These are phyloP conservation scores for Blepharisma undulans DNA, from an alignment of 169 alveolate species.

Conservation along the genomic window DNA sequence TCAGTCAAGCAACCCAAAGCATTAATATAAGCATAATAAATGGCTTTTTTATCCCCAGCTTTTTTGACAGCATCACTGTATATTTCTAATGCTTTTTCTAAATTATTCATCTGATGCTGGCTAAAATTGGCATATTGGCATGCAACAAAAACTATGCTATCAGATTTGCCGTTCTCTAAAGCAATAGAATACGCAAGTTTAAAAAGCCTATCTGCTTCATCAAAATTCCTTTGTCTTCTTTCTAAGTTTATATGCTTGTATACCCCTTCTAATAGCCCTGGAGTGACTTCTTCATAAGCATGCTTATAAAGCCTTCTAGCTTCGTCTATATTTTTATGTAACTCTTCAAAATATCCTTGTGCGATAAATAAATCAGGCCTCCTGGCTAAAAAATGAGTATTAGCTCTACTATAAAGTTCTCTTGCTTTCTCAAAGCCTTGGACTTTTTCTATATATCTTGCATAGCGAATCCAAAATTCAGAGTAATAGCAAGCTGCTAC, in stretches of 20 bases:
- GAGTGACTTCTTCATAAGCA: constrained; percentile 25
- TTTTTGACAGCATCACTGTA: background rate
- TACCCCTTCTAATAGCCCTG: constrained; percentile 25
- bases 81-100: background rate
- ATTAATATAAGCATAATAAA: constrained; percentile 21
- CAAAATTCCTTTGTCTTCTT: constrained; percentile 18
- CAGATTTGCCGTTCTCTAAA: background rate
- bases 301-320: constrained; percentile 29
- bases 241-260: constrained; percentile 25
- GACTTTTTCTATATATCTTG: background rate
- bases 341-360: constrained; percentile 37
- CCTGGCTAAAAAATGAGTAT: background rate
- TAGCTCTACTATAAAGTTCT: constrained; percentile 18
- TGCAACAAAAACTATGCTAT: background rate
- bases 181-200: background rate
- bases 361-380: constrained; percentile 9
- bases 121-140: background rate
- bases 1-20: background rate
- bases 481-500: constrained; percentile 32
- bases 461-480: constrained; percentile 42
- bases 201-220: constrained; percentile 8
- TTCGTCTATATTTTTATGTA: background rate
- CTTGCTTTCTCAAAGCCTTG: constrained; percentile 31
- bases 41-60: background rate
- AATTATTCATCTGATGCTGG: background rate